Conservation (phyloP, 1,284 basidiomycete genomes). For the Fomes fomentarius region DNA sequence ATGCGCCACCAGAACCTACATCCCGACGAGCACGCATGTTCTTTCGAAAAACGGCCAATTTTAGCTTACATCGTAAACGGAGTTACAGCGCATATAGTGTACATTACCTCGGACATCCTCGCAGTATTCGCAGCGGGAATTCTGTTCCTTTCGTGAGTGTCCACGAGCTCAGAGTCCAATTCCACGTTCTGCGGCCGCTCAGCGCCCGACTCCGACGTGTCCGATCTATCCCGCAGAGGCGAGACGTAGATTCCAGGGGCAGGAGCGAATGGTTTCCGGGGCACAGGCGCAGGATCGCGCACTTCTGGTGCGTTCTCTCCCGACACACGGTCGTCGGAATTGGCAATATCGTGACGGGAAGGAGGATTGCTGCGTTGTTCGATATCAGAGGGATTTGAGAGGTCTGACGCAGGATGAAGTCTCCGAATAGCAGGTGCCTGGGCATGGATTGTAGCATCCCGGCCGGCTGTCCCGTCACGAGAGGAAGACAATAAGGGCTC, state of each 20-base stretch:
- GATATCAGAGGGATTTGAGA: not conserved
- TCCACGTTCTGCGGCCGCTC: not conserved
- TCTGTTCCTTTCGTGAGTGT: not conserved
- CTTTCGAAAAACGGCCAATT: too few relatives aligned
- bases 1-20: too few relatives aligned
- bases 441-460: too few relatives aligned
- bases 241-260: constrained; percentile 51
- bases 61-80: too few relatives aligned
- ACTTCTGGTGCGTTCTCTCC: not conserved
- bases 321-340: not conserved
- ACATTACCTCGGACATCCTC: too few relatives aligned
- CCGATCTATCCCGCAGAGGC: constrained; percentile 38
- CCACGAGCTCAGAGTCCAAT: too few relatives aligned
- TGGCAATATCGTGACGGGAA: not conserved
- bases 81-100: too few relatives aligned
- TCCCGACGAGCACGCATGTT: too few relatives aligned
- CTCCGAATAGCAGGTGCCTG: too few relatives aligned
- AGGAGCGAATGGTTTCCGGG: constrained; percentile 39
- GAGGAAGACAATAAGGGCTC: constrained; percentile 1
- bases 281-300: not conserved
- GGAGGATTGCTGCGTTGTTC: not conserved
- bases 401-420: too few relatives aligned
- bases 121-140: too few relatives aligned
- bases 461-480: not conserved
- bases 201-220: not conserved